Evolutionary conservation across 495 filamentous ascomycete genomes (phyloP), one percentile per base, ranked within the genome.

Genomic region (Bryoglossum gracile): DNA sequence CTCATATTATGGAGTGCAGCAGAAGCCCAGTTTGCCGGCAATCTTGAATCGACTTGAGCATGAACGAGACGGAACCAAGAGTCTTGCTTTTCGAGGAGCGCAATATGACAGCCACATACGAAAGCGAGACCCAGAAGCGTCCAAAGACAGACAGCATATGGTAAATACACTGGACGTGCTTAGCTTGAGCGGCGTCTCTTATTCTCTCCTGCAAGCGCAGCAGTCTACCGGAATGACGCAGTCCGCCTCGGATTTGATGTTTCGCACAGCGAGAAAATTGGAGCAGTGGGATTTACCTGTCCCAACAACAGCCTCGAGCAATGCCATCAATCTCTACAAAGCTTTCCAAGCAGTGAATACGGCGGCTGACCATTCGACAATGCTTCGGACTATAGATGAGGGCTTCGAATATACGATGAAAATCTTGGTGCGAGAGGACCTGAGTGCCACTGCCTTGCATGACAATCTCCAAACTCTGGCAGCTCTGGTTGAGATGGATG

Each of bases 201-300:
- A 85, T 55, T 82, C 82, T 8, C 65, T 89, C n/a, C 67, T 88
- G 10, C 77, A 84, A 43, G 76, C 69, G n/a, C 69, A 78, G 39
- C 72, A 75, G 43, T 75, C 70, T 39, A 55, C 80, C 48, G 75
- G 75, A 25, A 75, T 68, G 18, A 73, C 68, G 17, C 63, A 76
- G 8, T 66, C 68, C n/a, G 75, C 78, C 6, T 67, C 80, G 13
- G 81, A 86, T 33, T 82, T 75, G 48, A 83, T 87, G 53, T 81
- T 94, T 46, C 76, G 78, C 39, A 84, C 87, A n/a, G 91, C 92
- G 11, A 77, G 83, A 41, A 88, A 85, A 57, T 69, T 98, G 39
- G 89, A 90, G 56, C 84, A 92, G 58, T 98, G 92, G 92, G 90
- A 95, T 65, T 70, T 97, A 44, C 83, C 84, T 43, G 82, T 83